Percentiles rank a stretch among this genome's conserved stretches.
These are phyloP conservation scores for Citrus australasica DNA, from an alignment of 345 rosid species.

Conservation along the genomic window DNA sequence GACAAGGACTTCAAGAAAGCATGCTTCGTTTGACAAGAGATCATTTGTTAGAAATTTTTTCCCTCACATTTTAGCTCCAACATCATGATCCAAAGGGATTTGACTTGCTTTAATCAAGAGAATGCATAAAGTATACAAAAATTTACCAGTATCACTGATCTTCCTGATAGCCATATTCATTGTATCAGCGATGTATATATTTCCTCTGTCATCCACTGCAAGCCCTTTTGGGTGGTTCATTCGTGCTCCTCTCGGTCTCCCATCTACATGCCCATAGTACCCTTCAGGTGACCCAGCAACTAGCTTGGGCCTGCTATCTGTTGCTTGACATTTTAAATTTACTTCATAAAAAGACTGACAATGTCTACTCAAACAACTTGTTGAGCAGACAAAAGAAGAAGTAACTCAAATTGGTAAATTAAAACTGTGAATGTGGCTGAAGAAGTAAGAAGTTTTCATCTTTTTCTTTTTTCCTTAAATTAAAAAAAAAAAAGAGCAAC, in stretches of 20 bases:
- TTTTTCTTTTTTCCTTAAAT: not conserved
- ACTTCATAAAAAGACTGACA: not conserved
- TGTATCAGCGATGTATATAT: conserved; percentile 88
- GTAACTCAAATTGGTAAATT: not conserved
- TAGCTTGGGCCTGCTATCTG: conserved; percentile 88
- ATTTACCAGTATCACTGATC: conserved; percentile 80
- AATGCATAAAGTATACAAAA: not conserved
- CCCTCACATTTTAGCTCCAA: not conserved
- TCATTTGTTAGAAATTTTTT: not conserved
- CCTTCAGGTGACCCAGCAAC: conserved; percentile 91
- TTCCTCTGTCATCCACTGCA: conserved; percentile 82
- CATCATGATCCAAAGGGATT: not conserved
- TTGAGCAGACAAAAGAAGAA: not conserved
- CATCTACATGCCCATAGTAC: conserved; percentile 82
- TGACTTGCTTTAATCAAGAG: not conserved
- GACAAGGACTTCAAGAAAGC: not conserved
- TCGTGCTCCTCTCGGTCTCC: conserved; percentile 71
- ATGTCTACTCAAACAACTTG: not conserved
- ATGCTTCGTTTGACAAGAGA: not conserved
- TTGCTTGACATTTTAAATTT: conserved; percentile 23
- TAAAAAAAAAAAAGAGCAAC: not conserved
- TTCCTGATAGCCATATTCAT: conserved; percentile 92
- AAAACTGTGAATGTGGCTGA: not conserved
- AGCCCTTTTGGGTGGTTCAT: conserved; percentile 91
- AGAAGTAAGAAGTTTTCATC: not conserved